Base-by-base conservation (phyloP, 495 filamentous ascomycete genomes). In the Friedmanniomyces simplex region DNA sequence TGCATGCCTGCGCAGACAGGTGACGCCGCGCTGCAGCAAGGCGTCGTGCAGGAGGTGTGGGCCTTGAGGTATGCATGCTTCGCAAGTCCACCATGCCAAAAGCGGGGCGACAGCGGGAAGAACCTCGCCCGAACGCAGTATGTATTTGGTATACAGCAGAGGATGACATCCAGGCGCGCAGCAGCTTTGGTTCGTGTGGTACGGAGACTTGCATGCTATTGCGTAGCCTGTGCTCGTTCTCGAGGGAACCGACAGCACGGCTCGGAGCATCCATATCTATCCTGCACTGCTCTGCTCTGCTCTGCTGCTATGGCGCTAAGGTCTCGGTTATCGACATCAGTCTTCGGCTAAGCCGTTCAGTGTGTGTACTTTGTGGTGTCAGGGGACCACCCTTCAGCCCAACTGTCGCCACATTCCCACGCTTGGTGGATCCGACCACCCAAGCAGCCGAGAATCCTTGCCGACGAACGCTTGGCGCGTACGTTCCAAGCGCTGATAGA, bases 251-350 rank as follows among this genome's bases (percentile, higher is more conserved):
- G 50, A 28, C 48, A 36, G 56, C 36, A 32, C 30, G 8, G 25
- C 49, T 46, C 25, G 39, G 10, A 16, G 50, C 51, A 34, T 47
- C 53, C 53, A 55, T 49, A 37, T 63, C 61, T 63, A 63, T 63
- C 61, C 52, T 60, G 56, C 48, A 42, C 59, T 59, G 55, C 10
- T 58, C 58, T 61, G 59, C 47, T 61, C 50, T 60, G 54, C 52
- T 61, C 18, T 61, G 25, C 34, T 18, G 61, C 61, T 60, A 52
- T 32, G 43, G 37, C 11, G 57, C 52, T 63, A 59, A 26, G 55
- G 50, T 41, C 39, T 59, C 48, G 54, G 54, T 62, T 51, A 58
- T 62, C 59, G 59, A 51, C 54, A 49, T 24, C 14, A 14, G 36
- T 28, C 48, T 39, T 52, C 21, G 46, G 54, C 52, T 54, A 54